Evolutionary conservation across 805 yeast genomes (phyloP).

Genomic region (Starmerella potacharoeniae): DNA sequence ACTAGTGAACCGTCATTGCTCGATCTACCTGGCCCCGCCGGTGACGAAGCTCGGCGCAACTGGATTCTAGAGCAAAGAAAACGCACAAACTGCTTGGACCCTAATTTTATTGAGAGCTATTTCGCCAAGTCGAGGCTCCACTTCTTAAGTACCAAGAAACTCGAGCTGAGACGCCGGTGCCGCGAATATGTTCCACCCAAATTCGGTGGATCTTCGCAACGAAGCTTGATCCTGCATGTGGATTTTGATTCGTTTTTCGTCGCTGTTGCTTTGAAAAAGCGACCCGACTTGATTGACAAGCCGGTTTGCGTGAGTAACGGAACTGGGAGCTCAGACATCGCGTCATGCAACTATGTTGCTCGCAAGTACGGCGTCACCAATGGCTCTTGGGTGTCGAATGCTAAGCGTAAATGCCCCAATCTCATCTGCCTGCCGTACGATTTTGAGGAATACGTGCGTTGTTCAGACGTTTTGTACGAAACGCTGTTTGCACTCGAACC

Average conservation of each 20-base stretch:
- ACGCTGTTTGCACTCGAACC: constrained; percentile 38
- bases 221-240: constrained; percentile 49
- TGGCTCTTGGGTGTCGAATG: constrained; percentile 81
- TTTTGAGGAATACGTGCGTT: constrained; percentile 57
- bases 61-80: constrained; percentile 18
- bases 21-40: constrained; percentile 6
- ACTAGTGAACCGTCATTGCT: neutral
- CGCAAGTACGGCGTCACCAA: constrained; percentile 65
- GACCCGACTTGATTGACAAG: constrained; percentile 46
- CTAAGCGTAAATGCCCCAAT: constrained; percentile 54
- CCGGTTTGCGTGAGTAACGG: constrained; percentile 51
- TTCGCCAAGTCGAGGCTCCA: constrained; percentile 78
- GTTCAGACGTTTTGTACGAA: constrained; percentile 55
- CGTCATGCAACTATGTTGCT: constrained; percentile 86
- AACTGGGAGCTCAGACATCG: constrained; percentile 53
- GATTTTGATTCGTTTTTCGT: constrained; percentile 95
- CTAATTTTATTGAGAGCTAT: constrained; percentile 58
- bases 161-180: constrained; percentile 54
- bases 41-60: constrained; percentile 11
- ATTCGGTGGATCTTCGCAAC: neutral
- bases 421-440: constrained; percentile 57
- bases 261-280: constrained; percentile 56
- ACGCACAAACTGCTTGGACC: constrained; percentile 43
- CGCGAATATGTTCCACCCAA: constrained; percentile 12
- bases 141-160: constrained; percentile 79